Percentiles rank a stretch among this genome's conserved stretches.
Evolutionary conservation across 202 grass and related monocot species (phyloP).

Genomic region (Setaria viridis): DNA sequence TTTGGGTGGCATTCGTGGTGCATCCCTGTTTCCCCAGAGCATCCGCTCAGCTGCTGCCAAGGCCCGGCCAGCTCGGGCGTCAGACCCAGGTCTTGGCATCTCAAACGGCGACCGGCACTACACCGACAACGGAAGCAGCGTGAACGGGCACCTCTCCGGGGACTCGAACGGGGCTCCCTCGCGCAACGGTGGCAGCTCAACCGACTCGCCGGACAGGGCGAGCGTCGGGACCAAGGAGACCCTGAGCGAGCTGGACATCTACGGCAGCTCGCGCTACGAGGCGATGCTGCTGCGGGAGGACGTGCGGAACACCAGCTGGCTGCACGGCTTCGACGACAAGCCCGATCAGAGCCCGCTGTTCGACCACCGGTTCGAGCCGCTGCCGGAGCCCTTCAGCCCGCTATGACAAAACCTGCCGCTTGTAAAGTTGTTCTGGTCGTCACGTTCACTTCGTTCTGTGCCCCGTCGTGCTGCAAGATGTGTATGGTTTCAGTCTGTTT

Average conservation of each 20-base stretch:
- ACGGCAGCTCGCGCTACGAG: slow-evolving; percentile 81
- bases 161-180: slow-evolving; percentile 52
- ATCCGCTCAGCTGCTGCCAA: slow-evolving; percentile 71
- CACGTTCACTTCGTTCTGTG: slow-evolving; percentile 4
- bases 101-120: slow-evolving; percentile 47
- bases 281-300: slow-evolving; percentile 87
- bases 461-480: slow-evolving; percentile 17
- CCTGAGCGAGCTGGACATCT: slow-evolving; percentile 76
- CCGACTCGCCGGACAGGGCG: slow-evolving; percentile 63
- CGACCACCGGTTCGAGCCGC: slow-evolving; percentile 91
- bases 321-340: slow-evolving; percentile 79
- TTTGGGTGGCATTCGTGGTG: slow-evolving; percentile 80
- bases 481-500: slow-evolving; percentile 31
- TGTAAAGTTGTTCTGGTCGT: slow-evolving; percentile 50
- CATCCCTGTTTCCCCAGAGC: slow-evolving; percentile 92
- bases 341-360: slow-evolving; percentile 82
- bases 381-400: slow-evolving; percentile 91
- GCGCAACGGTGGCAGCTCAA: slow-evolving; percentile 54
- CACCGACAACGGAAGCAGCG: slow-evolving; percentile 64
- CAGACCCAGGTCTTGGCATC: slow-evolving; percentile 55
- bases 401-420: slow-evolving; percentile 30
- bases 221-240: slow-evolving; percentile 69
- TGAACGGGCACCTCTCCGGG: slow-evolving; percentile 52
- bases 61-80: slow-evolving; percentile 54
- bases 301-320: slow-evolving; percentile 78